phyloP scores from a whole-genome alignment of 2,329 filamentous ascomycete species.

The Magnaporthales sp. region DNA sequence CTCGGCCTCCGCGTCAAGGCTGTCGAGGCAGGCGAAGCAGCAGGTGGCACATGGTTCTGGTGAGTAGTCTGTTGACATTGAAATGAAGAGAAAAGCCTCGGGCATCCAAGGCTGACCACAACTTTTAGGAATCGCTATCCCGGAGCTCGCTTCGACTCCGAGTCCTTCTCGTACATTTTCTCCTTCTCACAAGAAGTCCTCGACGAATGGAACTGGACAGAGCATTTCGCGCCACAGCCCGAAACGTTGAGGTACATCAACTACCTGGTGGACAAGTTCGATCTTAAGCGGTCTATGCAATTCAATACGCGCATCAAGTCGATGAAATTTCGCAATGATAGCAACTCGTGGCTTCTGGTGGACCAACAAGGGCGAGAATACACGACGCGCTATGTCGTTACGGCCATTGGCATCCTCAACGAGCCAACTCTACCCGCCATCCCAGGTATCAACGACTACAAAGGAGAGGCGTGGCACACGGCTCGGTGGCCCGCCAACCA shows the following conservation, averaged over 20 bases:
- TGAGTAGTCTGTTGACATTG: slow-evolving; percentile 6
- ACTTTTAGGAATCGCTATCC: slow-evolving; percentile 9
- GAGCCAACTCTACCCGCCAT: slow-evolving; percentile 24
- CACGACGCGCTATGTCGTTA: slow-evolving; percentile 18
- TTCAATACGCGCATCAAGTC: slow-evolving; percentile 20
- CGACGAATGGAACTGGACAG: slow-evolving; percentile 31
- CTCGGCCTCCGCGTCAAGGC: slow-evolving; percentile 25
- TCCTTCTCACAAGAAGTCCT: slow-evolving; percentile 30
- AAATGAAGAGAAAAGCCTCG: not conserved
- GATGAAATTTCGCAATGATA: slow-evolving; percentile 17
- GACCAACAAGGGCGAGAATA: slow-evolving; percentile 16
- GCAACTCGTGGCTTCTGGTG: slow-evolving; percentile 18
- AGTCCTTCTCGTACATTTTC: slow-evolving; percentile 35
- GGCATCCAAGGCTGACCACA: not conserved
- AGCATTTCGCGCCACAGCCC: slow-evolving; percentile 21
- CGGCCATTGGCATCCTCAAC: slow-evolving; percentile 19
- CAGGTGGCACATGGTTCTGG: slow-evolving; percentile 39
- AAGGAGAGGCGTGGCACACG: slow-evolving; percentile 18
- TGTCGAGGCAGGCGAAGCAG: slow-evolving; percentile 29
- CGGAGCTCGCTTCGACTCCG: slow-evolving; percentile 29
- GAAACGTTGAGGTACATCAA: slow-evolving; percentile 31
- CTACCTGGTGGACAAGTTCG: slow-evolving; percentile 25
- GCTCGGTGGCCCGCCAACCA: slow-evolving; percentile 16
- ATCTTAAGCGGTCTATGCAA: slow-evolving; percentile 22
- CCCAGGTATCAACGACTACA: slow-evolving; percentile 19